These are phyloP conservation scores for Penicillium coprophilum DNA, from an alignment of 495 filamentous ascomycete species.

Conservation along the genomic window DNA sequence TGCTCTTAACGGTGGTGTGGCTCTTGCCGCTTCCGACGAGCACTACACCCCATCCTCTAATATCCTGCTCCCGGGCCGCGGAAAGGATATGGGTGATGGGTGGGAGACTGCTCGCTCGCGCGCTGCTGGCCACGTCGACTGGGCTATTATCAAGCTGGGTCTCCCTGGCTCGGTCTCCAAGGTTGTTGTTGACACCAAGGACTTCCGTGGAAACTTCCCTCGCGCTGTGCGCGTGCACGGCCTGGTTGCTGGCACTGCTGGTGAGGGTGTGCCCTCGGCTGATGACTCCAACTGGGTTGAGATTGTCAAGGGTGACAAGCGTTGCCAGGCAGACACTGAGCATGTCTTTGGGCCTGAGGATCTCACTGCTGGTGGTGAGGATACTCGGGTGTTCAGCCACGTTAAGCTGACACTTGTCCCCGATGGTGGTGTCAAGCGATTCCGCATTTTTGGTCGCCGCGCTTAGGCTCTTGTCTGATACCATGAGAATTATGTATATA, in stretches of 20 bases:
- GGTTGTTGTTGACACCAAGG: constrained; percentile 82
- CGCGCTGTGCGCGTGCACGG: constrained; percentile 62
- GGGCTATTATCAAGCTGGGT: constrained; percentile 79
- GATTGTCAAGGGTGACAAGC: constrained; percentile 64
- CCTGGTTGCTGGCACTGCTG: constrained; percentile 53
- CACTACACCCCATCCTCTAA: constrained; percentile 86
- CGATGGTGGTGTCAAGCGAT: constrained; percentile 86
- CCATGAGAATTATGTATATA: constrained; percentile 13
- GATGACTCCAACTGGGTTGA: constrained; percentile 69
- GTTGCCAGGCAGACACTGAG: constrained; percentile 73
- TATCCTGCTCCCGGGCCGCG: constrained; percentile 78
- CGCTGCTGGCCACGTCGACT: constrained; percentile 76
- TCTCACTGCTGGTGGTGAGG: constrained; percentile 26
- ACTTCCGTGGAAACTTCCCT: constrained; percentile 89
- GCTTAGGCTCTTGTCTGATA: constrained; percentile 16
- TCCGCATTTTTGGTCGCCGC: constrained; percentile 76
- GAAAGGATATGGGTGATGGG: constrained; percentile 90
- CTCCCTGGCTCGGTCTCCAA: constrained; percentile 66
- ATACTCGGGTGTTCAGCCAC: constrained; percentile 66
- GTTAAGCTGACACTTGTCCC: constrained; percentile 89
- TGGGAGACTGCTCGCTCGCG: constrained; percentile 89
- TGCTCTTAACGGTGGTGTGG: constrained; percentile 77
- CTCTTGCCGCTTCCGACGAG: constrained; percentile 74
- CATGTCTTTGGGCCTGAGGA: constrained; percentile 61
- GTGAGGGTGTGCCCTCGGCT: constrained; percentile 51